Base-by-base conservation (phyloP, 1,284 basidiomycete species). In the Cryptococcus deneoformans region DNA sequence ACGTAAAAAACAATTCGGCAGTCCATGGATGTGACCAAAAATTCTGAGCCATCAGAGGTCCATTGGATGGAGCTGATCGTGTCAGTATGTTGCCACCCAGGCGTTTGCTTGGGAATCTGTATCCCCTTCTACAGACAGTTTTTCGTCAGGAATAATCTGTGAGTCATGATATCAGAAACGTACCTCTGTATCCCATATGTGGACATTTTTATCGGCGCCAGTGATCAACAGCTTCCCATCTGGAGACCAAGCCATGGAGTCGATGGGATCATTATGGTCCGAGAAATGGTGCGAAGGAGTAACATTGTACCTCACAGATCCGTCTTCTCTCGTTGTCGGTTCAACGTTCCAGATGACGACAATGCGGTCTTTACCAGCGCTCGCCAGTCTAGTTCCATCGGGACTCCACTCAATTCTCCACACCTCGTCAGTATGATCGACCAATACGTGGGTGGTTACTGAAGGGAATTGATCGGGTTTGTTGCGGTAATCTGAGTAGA, bases 401-500 rank as follows among this genome's bases (percentile, higher is more conserved):
- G 92, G 90, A 74, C 92, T 96, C 90, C 94, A 99, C 71, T 88
- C 88, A 60, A 98, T 79, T 68, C 89, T 86, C 94, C 95, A 99
- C 11, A 99, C 92, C 75, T 99, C 92, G 71, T 97, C 91, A 11
- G 82, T 83, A 76, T 99, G 95, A 37, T 87, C 89, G 44, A 86
- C 83, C 49, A 98, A 80, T 44, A 93, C 87, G 29, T 88, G 87
- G 2, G 91, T 92, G 7, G 89, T 92, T 35, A 87, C 81, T 36
- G 85, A 84, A 10, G 95, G 95, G 79, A 99, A 98, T 43, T 84
- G 83, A 46, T 84, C 83, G 68, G 87, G 84, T 62, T 87, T 85
- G 77, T 92, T 94, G 46, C 82, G 79, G 74, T 96, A 92, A 73
- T 99, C 92, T 51, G 82, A 82, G 68, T 94, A 91, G 44, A 99